phyloP scores from a whole-genome alignment of 768 basidiomycete genomes.

The Lyophyllum shimeji region DNA sequence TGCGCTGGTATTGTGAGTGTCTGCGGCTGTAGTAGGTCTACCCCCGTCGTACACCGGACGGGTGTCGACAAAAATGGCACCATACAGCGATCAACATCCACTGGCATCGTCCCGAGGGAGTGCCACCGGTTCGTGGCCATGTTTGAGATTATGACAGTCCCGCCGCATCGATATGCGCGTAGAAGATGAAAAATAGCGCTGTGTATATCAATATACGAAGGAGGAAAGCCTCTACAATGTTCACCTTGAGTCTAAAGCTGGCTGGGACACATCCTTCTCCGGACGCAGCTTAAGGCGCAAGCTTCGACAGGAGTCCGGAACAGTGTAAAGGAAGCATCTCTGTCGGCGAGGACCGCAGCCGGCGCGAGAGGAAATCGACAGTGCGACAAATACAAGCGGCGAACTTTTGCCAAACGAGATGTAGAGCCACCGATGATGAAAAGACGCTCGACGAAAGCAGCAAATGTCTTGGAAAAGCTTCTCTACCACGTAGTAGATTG shows the following conservation, averaged over 20 bases:
- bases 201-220: conserved; percentile 27
- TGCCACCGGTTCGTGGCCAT: no score
- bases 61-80: no score
- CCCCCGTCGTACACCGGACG: no score
- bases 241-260: conserved; percentile 68
- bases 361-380: conserved; percentile 64
- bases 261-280: conserved; percentile 79
- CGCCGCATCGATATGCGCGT: no score
- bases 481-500: conserved; percentile 74
- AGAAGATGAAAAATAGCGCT: no score
- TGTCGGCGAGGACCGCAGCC: conserved; percentile 59
- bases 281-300: conserved; percentile 67
- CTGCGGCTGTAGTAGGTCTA: no score
- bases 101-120: no score
- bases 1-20: no score
- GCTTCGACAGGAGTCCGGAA: conserved; percentile 74
- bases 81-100: no score
- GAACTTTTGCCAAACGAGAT: conserved; percentile 74
- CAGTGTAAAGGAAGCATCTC: conserved; percentile 87
- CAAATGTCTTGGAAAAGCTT: background rate
- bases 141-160: no score
- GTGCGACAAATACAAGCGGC: conserved; percentile 64
- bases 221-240: conserved; percentile 46
- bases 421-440: conserved; percentile 81
- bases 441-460: background rate